A percentile compares a stretch with the other conserved stretches of the same genome.
phyloP scores from a whole-genome alignment of 225 moss, liverwort and hornwort species.

The Neckera pumila region DNA sequence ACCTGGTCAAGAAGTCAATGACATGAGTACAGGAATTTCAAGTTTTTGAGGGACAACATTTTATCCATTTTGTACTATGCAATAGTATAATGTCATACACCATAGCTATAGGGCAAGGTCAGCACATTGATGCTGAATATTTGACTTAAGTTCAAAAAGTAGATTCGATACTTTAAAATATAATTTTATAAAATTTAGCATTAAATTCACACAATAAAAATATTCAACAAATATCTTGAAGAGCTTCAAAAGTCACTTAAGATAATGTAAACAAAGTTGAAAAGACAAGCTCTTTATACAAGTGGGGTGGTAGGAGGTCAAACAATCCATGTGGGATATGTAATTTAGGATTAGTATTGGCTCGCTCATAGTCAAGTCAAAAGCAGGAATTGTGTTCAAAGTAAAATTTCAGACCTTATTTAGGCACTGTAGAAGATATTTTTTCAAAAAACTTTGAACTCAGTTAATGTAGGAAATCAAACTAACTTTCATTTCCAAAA shows the following conservation, averaged over 20 bases:
- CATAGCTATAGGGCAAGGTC: rapidly evolving
- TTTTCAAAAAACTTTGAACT: not conserved
- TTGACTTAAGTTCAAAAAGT: no score
- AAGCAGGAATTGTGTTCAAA: not conserved
- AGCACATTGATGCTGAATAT: rapidly evolving
- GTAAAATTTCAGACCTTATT: not conserved
- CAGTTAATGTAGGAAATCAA: not conserved
- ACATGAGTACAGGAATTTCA: not conserved
- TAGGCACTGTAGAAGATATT: not conserved
- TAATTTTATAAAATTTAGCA: rapidly evolving
- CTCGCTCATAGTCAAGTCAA: not conserved
- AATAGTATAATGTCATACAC: not conserved
- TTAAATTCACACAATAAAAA: rapidly evolving
- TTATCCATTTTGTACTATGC: no score
- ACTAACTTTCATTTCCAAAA: not conserved
- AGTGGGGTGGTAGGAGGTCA: not conserved
- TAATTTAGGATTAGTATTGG: not conserved
- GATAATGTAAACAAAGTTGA: rapidly evolving
- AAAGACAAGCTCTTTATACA: not conserved
- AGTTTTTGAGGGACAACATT: rapidly evolving
- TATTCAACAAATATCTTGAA: rapidly evolving
- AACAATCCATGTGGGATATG: not conserved
- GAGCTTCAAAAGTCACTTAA: rapidly evolving
- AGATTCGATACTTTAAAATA: not conserved
- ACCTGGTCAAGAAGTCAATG: not conserved